Percentiles rank a stretch among this genome's conserved stretches.
phyloP scores from a whole-genome alignment of 1,284 basidiomycete species.

The Porphyrellus sp. region DNA sequence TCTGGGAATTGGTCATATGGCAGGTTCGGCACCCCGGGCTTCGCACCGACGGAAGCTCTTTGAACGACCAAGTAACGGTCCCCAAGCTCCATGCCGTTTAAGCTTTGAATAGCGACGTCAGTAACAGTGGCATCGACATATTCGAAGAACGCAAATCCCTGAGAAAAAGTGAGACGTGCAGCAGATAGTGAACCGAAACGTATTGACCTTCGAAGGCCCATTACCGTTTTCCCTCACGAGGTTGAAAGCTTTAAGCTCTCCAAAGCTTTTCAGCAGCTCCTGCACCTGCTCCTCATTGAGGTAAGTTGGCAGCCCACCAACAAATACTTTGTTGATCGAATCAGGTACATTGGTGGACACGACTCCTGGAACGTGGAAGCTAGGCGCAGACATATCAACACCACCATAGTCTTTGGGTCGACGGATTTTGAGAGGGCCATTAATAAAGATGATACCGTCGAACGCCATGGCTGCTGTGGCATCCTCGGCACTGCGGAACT shows the following conservation, averaged over 20 bases:
- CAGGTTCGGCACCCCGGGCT: constrained; percentile 62
- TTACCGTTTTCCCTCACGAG: constrained; percentile 92
- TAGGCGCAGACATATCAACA: constrained; percentile 55
- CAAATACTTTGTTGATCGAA: constrained; percentile 96
- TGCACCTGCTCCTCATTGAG: constrained; percentile 97
- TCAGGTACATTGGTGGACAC: constrained; percentile 97
- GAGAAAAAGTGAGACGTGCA: constrained; percentile 16
- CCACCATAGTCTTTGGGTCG: constrained; percentile 96
- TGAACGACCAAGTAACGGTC: constrained; percentile 97
- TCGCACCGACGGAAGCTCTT: constrained; percentile 89
- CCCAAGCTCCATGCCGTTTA: constrained; percentile 97
- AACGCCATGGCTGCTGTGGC: constrained; percentile 96
- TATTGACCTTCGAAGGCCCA: constrained; percentile 79
- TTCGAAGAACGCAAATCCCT: constrained; percentile 99
- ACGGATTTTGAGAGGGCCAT: constrained; percentile 89
- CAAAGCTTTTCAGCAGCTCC: constrained; percentile 95
- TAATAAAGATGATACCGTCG: constrained; percentile 94
- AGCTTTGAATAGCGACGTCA: constrained; percentile 92
- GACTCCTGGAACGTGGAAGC: constrained; percentile 85
- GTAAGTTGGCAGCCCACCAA: constrained; percentile 94
- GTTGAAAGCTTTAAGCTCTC: constrained; percentile 96
- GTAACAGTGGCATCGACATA: constrained; percentile 89
- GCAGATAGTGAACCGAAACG: neutral
- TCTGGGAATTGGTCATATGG: constrained; percentile 73
- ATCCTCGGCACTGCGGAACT: constrained; percentile 97